Evolutionary conservation across 116 monocot genomes (phyloP), one percentile per base, ranked within the genome.

Genomic region (Cymodocea nodosa): DNA sequence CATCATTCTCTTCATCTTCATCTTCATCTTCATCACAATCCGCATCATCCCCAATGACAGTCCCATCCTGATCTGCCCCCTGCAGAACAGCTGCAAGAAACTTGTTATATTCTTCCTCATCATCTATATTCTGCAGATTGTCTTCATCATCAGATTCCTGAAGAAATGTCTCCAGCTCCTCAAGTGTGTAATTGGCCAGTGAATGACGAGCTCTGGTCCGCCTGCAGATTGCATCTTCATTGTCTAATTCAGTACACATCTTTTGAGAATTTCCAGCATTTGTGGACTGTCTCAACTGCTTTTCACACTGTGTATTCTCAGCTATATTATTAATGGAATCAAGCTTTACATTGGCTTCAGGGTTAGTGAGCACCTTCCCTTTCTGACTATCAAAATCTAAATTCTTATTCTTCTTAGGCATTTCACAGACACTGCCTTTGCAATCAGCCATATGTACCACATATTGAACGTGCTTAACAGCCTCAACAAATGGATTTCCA

Each of bases 1-100:
- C 81, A 81, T 95, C 95, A 71, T 87, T 87, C 15, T 95, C 89
- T 73, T 89, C 94, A 73, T 95, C 94, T 76, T 90, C 87, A 65
- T 95, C 89, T 73, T 89, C 94, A 73, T 95, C 94, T 76, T 90
- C 87, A 65, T 87, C 87, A 13, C 74, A 48, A 69, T 64, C 75
- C 48, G 67, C 81, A 52, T 80, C 65, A 25, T 54, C 76, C 67
- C 44, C n/a, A 40, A 50, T 44, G 3, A 10, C 65, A 22, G 16
- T 18, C 51, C 37, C 19, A 48, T 69, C 55, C 40, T 71, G 74
- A 22, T 51, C 63, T 60, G 62, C 83, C 57, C 64, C 87, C 35
- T 71, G 22, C 15, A 90, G 59, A 68, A 95, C 90, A 71, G 83
- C 81, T 15, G 95, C 74, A 75, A 95, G 87, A 83, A 95, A 95